Percentiles rank a stretch among this genome's conserved stretches.
Conservation (phyloP, 495 filamentous ascomycete species). For the Aspergillus indologenus region DNA sequence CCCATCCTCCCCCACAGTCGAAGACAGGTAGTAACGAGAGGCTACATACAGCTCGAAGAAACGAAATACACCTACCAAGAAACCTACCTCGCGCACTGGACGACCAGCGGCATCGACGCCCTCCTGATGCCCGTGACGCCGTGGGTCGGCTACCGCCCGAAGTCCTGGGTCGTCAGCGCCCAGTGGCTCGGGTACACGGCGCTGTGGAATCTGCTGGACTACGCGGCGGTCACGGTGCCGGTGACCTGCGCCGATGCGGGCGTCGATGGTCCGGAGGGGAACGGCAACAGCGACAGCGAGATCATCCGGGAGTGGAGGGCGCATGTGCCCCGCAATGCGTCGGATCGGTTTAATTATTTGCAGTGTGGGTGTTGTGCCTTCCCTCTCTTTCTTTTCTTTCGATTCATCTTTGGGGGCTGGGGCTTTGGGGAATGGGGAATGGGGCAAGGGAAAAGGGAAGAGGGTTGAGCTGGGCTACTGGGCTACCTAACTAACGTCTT, state of each 20-base stretch:
- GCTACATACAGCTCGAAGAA: conserved; percentile 26
- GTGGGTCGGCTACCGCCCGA: conserved; percentile 50
- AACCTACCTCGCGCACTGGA: conserved; percentile 51
- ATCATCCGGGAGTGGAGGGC: conserved; percentile 31
- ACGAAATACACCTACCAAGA: conserved; percentile 34
- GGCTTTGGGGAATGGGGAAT: neutral
- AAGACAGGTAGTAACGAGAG: neutral
- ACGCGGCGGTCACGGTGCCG: conserved; percentile 57
- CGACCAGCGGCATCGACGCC: conserved; percentile 56
- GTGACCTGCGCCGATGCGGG: conserved; percentile 41
- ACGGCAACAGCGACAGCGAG: too few species aligned
- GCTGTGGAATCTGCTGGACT: conserved; percentile 69
- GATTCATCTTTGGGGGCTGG: too few species aligned
- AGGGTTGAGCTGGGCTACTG: conserved; percentile 3
- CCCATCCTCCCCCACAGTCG: too few species aligned
- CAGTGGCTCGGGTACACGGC: conserved; percentile 62
- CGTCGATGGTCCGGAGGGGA: conserved; percentile 27
- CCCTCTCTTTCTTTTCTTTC: neutral
- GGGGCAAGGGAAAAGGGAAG: too few species aligned
- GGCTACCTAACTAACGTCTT: neutral
- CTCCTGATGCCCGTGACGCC: conserved; percentile 59
- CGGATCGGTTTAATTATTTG: conserved; percentile 42
- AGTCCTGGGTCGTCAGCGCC: conserved; percentile 47
- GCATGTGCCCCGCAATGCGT: conserved; percentile 38
- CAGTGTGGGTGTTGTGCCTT: conserved; percentile 34